Base-by-base conservation (phyloP, 2,329 filamentous ascomycete species). In the Aspergillus quadricinctus region DNA sequence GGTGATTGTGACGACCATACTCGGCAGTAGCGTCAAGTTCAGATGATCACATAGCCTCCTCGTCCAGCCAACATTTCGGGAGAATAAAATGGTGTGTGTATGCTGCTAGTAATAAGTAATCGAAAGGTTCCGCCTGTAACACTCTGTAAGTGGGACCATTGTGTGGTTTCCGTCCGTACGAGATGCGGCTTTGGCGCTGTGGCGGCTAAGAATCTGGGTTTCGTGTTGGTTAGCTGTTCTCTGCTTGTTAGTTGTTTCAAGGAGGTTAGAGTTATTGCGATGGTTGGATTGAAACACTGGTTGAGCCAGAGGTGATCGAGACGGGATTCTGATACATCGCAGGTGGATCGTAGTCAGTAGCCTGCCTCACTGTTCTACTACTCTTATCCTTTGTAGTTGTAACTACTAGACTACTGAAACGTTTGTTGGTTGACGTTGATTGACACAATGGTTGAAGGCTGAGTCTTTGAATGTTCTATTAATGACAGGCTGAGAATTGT, bases 261-360 rank as follows among this genome's bases (percentile, higher is more conserved):
- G 50, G 17, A 8, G 40, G 19, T n/a, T 43, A 23, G 40, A 21
- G n/a, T 43, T n/a, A 21, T 43, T 43, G 40, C 8, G n/a, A 43
- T 43, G 40, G 48, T 48, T 10, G 31, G 52, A 55, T 57, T 64
- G 63, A 66, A 65, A 66, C 64, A 61, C 64, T 65, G 63, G 64
- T 59, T 53, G 54, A 58, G 62, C 57, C 55, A 27, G 41, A 58
- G 58, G 43, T 37, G 41, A 45, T 45, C n/a, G 41, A 45, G 45
- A 35, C 27, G 43, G 46, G 35, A 25, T 51, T 51, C 52, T 48
- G 50, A 52, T 43, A 43, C 40, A 43, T 45, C 41, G 10, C 41
- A 45, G 14, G 21, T 23, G 41, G 41, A 45, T 45, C 41, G 41
- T 17, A 2, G 14, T 14, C 31, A 17, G 31, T 35, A 35, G 17